These are phyloP conservation scores for Fusarium luffae DNA, from an alignment of 2,329 filamentous ascomycete species.

Conservation along the genomic window DNA sequence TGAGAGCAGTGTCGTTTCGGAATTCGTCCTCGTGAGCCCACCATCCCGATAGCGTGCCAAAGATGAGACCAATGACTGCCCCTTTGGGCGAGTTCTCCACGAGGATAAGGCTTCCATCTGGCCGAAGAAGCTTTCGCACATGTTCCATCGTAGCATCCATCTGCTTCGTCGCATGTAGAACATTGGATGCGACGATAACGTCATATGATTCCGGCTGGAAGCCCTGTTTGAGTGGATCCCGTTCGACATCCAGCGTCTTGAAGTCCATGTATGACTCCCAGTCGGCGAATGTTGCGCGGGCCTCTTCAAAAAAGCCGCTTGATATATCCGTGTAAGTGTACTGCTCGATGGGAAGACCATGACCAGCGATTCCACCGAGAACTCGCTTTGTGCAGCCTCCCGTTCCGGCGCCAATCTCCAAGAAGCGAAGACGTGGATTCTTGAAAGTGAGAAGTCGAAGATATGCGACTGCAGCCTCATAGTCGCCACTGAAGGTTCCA, in stretches of 20 bases:
- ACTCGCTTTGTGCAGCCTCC: slow-evolving; percentile 11
- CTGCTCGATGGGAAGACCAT: not conserved
- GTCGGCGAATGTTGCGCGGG: not conserved
- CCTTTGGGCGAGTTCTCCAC: slow-evolving; percentile 7
- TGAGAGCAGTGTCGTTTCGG: slow-evolving; percentile 6
- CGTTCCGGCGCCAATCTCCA: slow-evolving; percentile 4
- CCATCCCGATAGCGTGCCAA: slow-evolving; percentile 9
- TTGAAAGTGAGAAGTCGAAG: slow-evolving; percentile 14
- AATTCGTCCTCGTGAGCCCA: slow-evolving; percentile 15
- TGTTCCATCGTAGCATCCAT: slow-evolving; percentile 8
- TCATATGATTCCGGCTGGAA: slow-evolving; percentile 1
- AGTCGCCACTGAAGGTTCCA: slow-evolving; percentile 8
- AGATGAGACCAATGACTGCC: slow-evolving; percentile 6
- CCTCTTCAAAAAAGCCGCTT: slow-evolving; percentile 12
- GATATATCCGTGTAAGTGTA: slow-evolving; percentile 12
- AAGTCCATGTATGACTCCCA: slow-evolving; percentile 3
- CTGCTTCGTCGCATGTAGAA: slow-evolving; percentile 4
- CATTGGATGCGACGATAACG: slow-evolving; percentile 11
- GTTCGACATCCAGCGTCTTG: slow-evolving; percentile 9
- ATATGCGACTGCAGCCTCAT: slow-evolving; percentile 11
- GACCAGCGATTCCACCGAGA: not conserved
- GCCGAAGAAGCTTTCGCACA: not conserved
- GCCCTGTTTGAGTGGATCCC: not conserved
- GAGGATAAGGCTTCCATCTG: not conserved
- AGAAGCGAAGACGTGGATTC: not conserved